Evolutionary conservation across 2,329 filamentous ascomycete genomes (phyloP).

Genomic region (Fusarium odoratissimum): DNA sequence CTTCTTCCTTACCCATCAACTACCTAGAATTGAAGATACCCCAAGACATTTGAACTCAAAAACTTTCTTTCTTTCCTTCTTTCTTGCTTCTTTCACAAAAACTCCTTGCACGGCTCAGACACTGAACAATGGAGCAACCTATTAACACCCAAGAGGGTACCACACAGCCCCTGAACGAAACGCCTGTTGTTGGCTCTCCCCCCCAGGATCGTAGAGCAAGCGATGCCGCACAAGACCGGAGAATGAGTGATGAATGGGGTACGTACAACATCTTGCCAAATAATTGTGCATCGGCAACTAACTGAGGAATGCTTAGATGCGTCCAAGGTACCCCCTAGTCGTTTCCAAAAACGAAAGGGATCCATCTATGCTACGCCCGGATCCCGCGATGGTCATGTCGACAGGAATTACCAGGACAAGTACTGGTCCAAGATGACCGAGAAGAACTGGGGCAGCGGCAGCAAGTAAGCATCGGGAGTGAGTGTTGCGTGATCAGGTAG

Average conservation of each 20-base stretch:
- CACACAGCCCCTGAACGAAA: slow-evolving; percentile 47
- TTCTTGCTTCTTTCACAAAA: neutral
- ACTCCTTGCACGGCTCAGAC: neutral
- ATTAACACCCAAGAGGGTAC: slow-evolving; percentile 41
- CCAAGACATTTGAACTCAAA: neutral
- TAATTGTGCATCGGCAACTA: neutral
- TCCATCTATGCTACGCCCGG: slow-evolving; percentile 75
- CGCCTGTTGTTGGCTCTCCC: slow-evolving; percentile 42
- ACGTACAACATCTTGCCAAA: slow-evolving; percentile 34
- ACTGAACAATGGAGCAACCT: slow-evolving; percentile 40
- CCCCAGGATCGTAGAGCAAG: slow-evolving; percentile 34
- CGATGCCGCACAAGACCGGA: slow-evolving; percentile 47
- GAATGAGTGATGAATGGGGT: slow-evolving; percentile 63
- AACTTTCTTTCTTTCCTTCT: neutral
- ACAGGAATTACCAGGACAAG: slow-evolving; percentile 67
- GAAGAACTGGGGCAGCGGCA: slow-evolving; percentile 54
- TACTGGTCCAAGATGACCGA: slow-evolving; percentile 71
- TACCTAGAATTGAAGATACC: neutral
- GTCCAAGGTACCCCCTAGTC: slow-evolving; percentile 73
- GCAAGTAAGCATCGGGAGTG: slow-evolving; percentile 45
- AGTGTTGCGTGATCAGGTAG: neutral
- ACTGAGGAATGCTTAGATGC: slow-evolving; percentile 60
- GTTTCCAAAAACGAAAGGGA: slow-evolving; percentile 76
- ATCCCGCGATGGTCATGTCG: slow-evolving; percentile 73
- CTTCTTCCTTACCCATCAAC: neutral